phyloP scores from a whole-genome alignment of 768 basidiomycete species.

The Omphalotus guepiniiformis region DNA sequence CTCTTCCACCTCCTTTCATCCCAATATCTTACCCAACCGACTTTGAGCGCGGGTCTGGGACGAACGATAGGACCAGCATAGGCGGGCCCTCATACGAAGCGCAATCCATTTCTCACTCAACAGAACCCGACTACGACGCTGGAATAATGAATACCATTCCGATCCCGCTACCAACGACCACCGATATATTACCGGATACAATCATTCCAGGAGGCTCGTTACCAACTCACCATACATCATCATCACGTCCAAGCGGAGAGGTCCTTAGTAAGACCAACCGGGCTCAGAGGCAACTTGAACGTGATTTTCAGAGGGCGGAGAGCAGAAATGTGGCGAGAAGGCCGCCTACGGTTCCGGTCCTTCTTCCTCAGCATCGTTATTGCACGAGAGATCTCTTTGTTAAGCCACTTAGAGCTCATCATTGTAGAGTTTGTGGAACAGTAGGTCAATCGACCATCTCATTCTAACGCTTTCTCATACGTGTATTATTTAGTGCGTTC shows the following conservation, averaged over 20 bases:
- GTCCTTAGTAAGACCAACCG: too few species aligned
- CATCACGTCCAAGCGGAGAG: background rate
- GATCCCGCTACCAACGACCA: background rate
- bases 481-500: conserved; percentile 53
- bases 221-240: background rate
- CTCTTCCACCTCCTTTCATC: conserved; percentile 12
- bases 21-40: background rate
- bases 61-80: background rate
- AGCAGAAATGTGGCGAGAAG: conserved; percentile 1
- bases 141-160: background rate
- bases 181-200: background rate
- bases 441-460: conserved; percentile 36
- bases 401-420: conserved; percentile 75
- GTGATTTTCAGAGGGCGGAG: conserved; percentile 1
- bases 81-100: background rate
- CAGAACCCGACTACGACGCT: conserved; percentile 14
- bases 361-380: conserved; percentile 64
- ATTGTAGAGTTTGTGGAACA: conserved; percentile 80
- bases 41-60: background rate
- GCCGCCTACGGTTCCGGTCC: conserved; percentile 31
- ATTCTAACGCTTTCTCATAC: background rate
- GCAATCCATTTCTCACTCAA: conserved; percentile 10
- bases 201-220: background rate
- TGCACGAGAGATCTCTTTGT: conserved; percentile 59
- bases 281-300: background rate